These are phyloP conservation scores for Phytophthora pluvialis DNA, from an alignment of 352 stramenopile genomes.

Conservation along the genomic window DNA sequence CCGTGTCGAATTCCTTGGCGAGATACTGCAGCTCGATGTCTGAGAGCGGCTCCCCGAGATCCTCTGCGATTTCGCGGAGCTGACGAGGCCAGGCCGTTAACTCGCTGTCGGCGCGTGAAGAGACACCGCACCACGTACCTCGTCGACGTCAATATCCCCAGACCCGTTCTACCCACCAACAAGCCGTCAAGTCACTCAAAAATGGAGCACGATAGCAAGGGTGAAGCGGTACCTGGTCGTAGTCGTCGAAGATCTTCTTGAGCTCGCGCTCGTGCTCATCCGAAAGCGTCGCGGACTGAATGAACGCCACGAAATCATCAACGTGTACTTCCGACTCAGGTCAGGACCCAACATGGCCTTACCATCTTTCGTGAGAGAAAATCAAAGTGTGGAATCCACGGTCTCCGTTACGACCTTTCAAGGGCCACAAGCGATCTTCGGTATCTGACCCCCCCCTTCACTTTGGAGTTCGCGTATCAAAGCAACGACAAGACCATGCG, in stretches of 20 bases:
- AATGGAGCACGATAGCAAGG: not conserved
- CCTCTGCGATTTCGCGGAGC: slow-evolving; percentile 76
- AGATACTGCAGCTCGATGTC: slow-evolving; percentile 76
- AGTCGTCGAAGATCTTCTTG: slow-evolving; percentile 81
- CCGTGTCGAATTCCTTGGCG: slow-evolving; percentile 72
- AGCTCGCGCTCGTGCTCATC: slow-evolving; percentile 75
- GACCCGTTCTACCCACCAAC: slow-evolving; percentile 55
- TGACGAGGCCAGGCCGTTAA: slow-evolving; percentile 21
- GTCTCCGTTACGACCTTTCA: slow-evolving; percentile 29
- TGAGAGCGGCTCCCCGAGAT: slow-evolving; percentile 77
- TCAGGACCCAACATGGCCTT: not conserved
- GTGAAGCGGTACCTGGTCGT: slow-evolving; percentile 51
- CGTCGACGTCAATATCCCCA: slow-evolving; percentile 73
- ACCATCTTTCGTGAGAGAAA: not conserved
- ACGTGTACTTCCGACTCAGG: no score
- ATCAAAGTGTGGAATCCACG: not conserved
- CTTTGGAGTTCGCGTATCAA: slow-evolving; percentile 30
- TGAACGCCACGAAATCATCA: no score
- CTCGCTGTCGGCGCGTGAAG: not conserved
- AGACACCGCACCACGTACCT: slow-evolving; percentile 36
- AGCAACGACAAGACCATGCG: slow-evolving; percentile 3
- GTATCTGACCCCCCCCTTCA: slow-evolving; percentile 4
- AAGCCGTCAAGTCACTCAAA: not conserved
- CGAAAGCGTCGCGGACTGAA: slow-evolving; percentile 54
- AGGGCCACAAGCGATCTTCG: slow-evolving; percentile 15